Percentiles rank a stretch among this genome's conserved stretches.
Evolutionary conservation across 2,329 filamentous ascomycete species (phyloP).

Genomic region (Botrytis fabae): DNA sequence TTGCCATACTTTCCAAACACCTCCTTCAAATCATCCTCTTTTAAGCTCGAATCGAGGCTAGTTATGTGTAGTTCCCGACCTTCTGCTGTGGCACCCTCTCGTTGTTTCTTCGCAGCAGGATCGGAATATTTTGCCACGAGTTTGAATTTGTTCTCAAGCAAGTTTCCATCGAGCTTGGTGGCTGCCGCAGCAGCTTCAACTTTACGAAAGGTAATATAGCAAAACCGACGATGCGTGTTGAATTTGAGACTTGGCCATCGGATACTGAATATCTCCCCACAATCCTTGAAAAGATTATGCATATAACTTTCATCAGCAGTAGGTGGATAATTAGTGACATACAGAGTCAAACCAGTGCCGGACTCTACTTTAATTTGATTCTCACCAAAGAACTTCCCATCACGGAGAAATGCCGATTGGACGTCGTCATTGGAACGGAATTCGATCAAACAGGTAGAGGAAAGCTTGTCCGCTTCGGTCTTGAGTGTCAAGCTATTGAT

Average conservation of each 20-base stretch:
- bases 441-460: conserved; percentile 76
- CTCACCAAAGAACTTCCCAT: conserved; percentile 76
- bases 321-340: conserved; percentile 86
- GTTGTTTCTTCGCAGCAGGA: conserved; percentile 72
- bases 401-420: conserved; percentile 74
- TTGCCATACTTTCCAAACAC: conserved; percentile 75
- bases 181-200: conserved; percentile 68
- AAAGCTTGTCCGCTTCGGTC: conserved; percentile 58
- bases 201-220: conserved; percentile 86
- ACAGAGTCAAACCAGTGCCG: conserved; percentile 79
- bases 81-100: conserved; percentile 80
- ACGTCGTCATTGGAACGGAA: conserved; percentile 81
- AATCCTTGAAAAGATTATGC: conserved; percentile 66
- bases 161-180: conserved; percentile 68
- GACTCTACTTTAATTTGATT: conserved; percentile 71
- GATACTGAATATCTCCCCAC: conserved; percentile 80
- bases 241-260: conserved; percentile 90
- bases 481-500: conserved; percentile 76
- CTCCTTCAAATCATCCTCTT: conserved; percentile 67
- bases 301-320: conserved; percentile 71
- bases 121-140: conserved; percentile 83
- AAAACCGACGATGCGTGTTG: conserved; percentile 87
- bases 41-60: conserved; percentile 62
- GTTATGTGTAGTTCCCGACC: conserved; percentile 81
- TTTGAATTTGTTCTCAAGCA: conserved; percentile 66